Evolutionary conservation across 495 filamentous ascomycete species (phyloP), one percentile per base, ranked within the genome.

Genomic region (Daldinia bambusicola): DNA sequence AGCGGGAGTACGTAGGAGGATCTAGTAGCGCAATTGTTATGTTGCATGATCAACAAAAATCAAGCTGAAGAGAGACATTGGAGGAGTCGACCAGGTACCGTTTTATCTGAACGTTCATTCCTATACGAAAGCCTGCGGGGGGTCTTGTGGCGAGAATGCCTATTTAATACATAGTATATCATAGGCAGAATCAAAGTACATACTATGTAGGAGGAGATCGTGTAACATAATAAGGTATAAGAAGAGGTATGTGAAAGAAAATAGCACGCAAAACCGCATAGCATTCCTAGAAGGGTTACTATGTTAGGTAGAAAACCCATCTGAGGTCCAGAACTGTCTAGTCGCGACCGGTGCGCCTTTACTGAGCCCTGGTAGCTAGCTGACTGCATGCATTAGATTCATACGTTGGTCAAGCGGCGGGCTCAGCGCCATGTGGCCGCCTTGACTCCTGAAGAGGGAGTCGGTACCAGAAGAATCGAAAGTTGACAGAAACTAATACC

Each of bases 21-120:
- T 55, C 52, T 55, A n/a, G 13, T 20, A 32, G 8, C n/a, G 52
- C 16, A 34, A 7, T 51, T 13, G 34, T 37, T 40, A 63, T 14
- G 63, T 72, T 60, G 55, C 69, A 72, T 67, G 69, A 72, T 72
- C 69, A 67, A 59, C 69, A 48, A 6, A 38, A 59, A 55, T 30
- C 40, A 34, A 55, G 43, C 58, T 40, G 6, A n/a, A 66, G 36
- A 52, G 58, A 36, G 37, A 36, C 50, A 14, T 43, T 55, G 36
- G 36, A n/a, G 61, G 59, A 30, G 36, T 37, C 48, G 8, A 48
- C 43, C 43, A 48, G 43, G 43, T 48, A 48, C 43, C 6, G 31
- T 68, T 62, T 62, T 56, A 57, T 43, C 50, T 48, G 43, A 50
- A 43, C 18, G 48, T 50, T 22, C 52, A 53, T 58, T 63, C 34